Evolutionary conservation across 106 monocot genomes (phyloP).

Genomic region (Triglochin maritima): DNA sequence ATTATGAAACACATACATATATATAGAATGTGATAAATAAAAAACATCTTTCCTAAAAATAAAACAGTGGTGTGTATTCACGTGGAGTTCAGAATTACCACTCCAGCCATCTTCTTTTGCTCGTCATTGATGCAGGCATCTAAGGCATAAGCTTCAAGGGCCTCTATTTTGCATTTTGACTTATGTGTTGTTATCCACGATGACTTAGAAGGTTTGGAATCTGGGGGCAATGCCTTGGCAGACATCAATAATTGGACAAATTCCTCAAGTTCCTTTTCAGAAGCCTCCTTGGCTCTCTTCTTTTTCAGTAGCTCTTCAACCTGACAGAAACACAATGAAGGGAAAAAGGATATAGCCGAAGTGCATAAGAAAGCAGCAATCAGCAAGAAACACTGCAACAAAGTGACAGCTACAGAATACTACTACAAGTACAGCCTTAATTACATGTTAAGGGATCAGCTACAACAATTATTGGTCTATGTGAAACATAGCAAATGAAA

Average conservation of each 20-base stretch:
- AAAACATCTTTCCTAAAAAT: no score
- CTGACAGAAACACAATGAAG: slow-evolving; percentile 13
- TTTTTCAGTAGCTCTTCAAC: slow-evolving; percentile 72
- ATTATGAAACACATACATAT: no score
- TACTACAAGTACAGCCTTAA: no score
- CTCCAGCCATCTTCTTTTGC: slow-evolving; percentile 63
- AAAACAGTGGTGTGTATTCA: no score
- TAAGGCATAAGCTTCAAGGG: slow-evolving; percentile 78
- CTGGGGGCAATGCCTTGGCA: slow-evolving; percentile 41
- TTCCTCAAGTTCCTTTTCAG: slow-evolving; percentile 71
- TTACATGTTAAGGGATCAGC: no score
- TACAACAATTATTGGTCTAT: no score
- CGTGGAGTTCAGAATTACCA: slow-evolving; percentile 24
- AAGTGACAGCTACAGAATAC: no score
- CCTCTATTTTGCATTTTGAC: slow-evolving; percentile 32
- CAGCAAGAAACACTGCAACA: no score
- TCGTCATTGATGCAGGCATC: slow-evolving; percentile 68
- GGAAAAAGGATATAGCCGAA: no score
- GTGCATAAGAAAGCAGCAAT: no score
- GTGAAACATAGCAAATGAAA: no score
- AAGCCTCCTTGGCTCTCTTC: slow-evolving; percentile 49
- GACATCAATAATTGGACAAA: slow-evolving; percentile 56
- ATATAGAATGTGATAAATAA: no score
- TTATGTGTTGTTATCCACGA: slow-evolving; percentile 66
- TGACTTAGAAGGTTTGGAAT: slow-evolving; percentile 54